Evolutionary conservation across 306 rosid genomes (phyloP), one percentile per base, ranked within the genome.

Genomic region (Castanea crenata): DNA sequence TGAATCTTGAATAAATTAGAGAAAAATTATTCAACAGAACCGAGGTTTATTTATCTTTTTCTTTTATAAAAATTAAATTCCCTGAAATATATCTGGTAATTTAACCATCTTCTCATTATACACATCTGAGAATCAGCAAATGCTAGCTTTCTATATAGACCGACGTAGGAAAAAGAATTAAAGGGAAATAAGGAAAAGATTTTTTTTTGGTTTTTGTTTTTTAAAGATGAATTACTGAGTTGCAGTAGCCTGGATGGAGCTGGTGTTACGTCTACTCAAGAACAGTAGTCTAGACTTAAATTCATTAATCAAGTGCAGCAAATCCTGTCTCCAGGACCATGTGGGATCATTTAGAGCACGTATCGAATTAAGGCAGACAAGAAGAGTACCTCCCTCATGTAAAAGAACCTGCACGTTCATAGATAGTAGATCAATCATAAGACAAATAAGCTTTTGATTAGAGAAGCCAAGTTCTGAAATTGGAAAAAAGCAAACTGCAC

Each of bases 331-430:
- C 97, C 97, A 95, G 35, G 94, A 91, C 98, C 99, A 91, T 55
- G 94, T 71, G 21, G 99, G 99, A 27, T 89, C 85, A 76, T 88
- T 88, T 54, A 95, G 85, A 77, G 89, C 98, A 14, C 99, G 97
- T 83, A 95, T 81, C 58, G 99, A 93, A 82, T 95, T 95, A 76
- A 93, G 94, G 79, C 99, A 95, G 21, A 95, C 99, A 63, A 93
- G 92, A 71, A 95, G 92, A 54, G 99, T 89, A 76, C 99, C 99
- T 14, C 97, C 99, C 86, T 95, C 99, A 23, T 95, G 99, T 76
- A 93, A 88, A 71, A 93, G 99, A 74, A 95, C 99, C 98, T 95
- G 90, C 84, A 84, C 54, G 59, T 79, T 83, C 57, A 73, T n/a
- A 76, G 69, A 69, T 34, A 46, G 23, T 29, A 74, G 56, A 76